Percentiles rank a stretch among this genome's conserved stretches.
Evolutionary conservation across 768 basidiomycete genomes (phyloP).

Genomic region (Amanita fuliginea): DNA sequence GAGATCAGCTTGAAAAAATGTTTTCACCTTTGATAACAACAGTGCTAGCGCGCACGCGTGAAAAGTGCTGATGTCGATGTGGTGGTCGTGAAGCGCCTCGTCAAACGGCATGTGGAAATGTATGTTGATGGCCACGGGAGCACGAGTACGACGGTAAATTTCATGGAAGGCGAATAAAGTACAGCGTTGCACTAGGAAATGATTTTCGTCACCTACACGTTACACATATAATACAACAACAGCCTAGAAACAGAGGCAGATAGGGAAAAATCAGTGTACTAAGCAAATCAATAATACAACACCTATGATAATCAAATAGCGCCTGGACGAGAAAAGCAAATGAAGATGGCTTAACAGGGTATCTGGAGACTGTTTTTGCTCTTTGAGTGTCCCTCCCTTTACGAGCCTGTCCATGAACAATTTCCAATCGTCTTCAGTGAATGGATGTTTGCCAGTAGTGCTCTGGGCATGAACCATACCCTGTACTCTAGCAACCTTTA

Average conservation of each 20-base stretch:
- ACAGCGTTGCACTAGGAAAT: too few species aligned
- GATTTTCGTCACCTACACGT: too few species aligned
- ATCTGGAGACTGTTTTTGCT: not conserved
- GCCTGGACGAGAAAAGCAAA: too few species aligned
- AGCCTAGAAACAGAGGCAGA: too few species aligned
- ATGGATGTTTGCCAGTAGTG: not conserved
- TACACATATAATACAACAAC: too few species aligned
- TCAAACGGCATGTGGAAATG: constrained; percentile 34
- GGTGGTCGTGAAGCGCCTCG: constrained; percentile 24
- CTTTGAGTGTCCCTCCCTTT: not conserved
- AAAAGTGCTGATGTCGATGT: constrained; percentile 25
- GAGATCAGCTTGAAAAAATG: constrained; percentile 10
- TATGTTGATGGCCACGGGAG: constrained; percentile 23
- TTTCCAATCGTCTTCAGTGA: not conserved
- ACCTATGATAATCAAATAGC: too few species aligned
- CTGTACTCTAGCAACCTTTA: constrained; percentile 12
- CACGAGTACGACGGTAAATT: not conserved
- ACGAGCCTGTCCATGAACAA: not conserved
- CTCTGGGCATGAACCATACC: not conserved
- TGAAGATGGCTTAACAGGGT: not conserved
- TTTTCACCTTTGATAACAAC: constrained; percentile 1
- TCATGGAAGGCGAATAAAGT: not conserved
- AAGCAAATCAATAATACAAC: too few species aligned
- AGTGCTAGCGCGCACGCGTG: constrained; percentile 29
- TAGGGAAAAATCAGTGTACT: too few species aligned